Evolutionary conservation across 805 yeast genomes (phyloP), one percentile per base, ranked within the genome.

Genomic region (Candida lessepsii): DNA sequence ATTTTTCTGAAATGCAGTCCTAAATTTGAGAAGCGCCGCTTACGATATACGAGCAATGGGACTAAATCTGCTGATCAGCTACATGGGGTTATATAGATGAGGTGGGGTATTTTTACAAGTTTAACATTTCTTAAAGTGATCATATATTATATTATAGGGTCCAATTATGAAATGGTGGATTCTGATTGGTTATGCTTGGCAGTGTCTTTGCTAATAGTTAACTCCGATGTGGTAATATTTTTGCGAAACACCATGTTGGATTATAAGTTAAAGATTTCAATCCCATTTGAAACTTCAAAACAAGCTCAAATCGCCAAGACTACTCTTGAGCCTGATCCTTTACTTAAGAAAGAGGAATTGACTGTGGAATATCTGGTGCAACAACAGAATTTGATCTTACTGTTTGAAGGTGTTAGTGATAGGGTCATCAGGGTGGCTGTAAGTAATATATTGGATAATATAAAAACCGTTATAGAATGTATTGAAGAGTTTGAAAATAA

Each of bases 361-460:
- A 56, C 60, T 13, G 81, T 80, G 4, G 49, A 48, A 1, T 80
- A 79, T 46, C 32, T 54, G 5, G 54, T 63, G 0, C 54, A 63
- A 3, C 73, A 57, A 2, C 52, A 48, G 14, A 46, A 45, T 0
- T 64, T 87, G 29, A 43, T 57, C 2, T 74, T 81, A 20, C 46
- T 52, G 1, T 85, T 86, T 49, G 57, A 65, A 6, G 87, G 88
- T 2, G 68, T 70, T 0, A 80, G 86, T 37, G 95, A 85, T 48
- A 67, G 96, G 31, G 81, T 81, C 5, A 73, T 89, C 37, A 68
- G 97, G 46, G 95, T 88, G 5, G 95, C 95, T 7, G 86, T 85
- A 14, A 87, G 88, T 60, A 83, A 83, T 48, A 75, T 85, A 13
- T 67, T 90, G 40, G 96, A 88, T 54, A 82, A 81, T 46, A 58